A percentile compares a stretch with the other conserved stretches of the same genome.
Conservation (phyloP, 2,329 filamentous ascomycete genomes). For the Dothiorella sarmentorum region DNA sequence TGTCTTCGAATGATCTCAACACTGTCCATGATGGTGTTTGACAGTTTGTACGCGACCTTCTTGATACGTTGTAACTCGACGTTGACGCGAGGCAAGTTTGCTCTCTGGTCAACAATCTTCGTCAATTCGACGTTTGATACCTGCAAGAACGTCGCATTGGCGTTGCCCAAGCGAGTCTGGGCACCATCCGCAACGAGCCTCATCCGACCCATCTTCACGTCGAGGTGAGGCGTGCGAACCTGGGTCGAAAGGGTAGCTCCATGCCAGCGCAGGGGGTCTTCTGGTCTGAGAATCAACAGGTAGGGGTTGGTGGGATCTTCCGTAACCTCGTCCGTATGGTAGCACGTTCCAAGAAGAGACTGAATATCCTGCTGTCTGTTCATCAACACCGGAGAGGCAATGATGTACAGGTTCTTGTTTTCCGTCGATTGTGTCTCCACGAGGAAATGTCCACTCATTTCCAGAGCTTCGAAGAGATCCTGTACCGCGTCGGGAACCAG, state of each 20-base stretch:
- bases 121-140: conserved; percentile 81
- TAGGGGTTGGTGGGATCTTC: conserved; percentile 81
- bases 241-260: conserved; percentile 70
- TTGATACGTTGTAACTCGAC: conserved; percentile 88
- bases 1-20: conserved; percentile 90
- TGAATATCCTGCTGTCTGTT: conserved; percentile 78
- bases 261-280: conserved; percentile 75
- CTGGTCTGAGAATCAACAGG: conserved; percentile 77
- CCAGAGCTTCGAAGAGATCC: conserved; percentile 75
- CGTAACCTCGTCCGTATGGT: conserved; percentile 63
- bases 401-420: conserved; percentile 68
- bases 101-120: conserved; percentile 85
- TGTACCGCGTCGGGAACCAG: conserved; percentile 66
- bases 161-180: conserved; percentile 70
- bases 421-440: conserved; percentile 64
- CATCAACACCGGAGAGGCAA: conserved; percentile 77
- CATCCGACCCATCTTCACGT: conserved; percentile 81
- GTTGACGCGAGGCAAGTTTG: conserved; percentile 91
- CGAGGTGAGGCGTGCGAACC: conserved; percentile 73
- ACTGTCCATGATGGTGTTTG: conserved; percentile 98
- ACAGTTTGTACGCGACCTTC: conserved; percentile 91
- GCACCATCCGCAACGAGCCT: conserved; percentile 87
- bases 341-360: conserved; percentile 76
- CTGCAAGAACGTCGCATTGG: conserved; percentile 73
- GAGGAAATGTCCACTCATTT: conserved; percentile 81